These are phyloP conservation scores for Microdochium trichocladiopsis DNA, from an alignment of 2,329 filamentous ascomycete genomes.

Conservation along the genomic window DNA sequence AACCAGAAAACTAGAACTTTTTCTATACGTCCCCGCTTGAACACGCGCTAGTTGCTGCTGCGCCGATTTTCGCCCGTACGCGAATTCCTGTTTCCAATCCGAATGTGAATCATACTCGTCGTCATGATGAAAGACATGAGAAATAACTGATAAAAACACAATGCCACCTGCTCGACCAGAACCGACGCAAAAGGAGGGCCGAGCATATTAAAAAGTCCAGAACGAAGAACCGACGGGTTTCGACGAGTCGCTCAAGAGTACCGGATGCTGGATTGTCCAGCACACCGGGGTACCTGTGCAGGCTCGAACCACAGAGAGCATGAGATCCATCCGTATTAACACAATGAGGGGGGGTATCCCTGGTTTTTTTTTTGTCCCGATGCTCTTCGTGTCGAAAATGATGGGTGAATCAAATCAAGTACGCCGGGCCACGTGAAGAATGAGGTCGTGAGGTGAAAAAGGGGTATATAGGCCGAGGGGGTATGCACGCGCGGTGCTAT, in stretches of 20 bases:
- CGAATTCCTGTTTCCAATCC: not conserved
- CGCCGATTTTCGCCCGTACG: not conserved
- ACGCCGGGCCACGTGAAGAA: not conserved
- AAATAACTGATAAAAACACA: not conserved
- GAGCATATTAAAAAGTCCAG: not conserved
- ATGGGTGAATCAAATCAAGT: not conserved
- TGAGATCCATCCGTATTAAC: not conserved
- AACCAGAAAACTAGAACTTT: not conserved
- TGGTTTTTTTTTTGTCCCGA: not conserved
- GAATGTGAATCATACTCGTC: constrained; percentile 1
- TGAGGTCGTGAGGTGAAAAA: not conserved
- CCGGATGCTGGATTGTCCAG: too few relatives aligned
- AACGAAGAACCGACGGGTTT: not conserved
- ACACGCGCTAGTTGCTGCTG: not conserved
- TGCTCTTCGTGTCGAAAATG: not conserved
- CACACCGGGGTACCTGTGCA: too few relatives aligned
- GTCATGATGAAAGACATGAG: not conserved
- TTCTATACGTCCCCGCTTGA: not conserved
- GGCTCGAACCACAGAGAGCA: too few relatives aligned
- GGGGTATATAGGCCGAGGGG: not conserved
- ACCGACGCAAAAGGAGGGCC: not conserved
- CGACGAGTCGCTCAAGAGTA: not conserved
- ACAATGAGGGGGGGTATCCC: not conserved
- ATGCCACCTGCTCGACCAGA: not conserved
- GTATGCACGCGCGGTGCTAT: too few relatives aligned